phyloP scores from a whole-genome alignment of 352 stramenopile genomes.

The Phytophthora sansomeana region DNA sequence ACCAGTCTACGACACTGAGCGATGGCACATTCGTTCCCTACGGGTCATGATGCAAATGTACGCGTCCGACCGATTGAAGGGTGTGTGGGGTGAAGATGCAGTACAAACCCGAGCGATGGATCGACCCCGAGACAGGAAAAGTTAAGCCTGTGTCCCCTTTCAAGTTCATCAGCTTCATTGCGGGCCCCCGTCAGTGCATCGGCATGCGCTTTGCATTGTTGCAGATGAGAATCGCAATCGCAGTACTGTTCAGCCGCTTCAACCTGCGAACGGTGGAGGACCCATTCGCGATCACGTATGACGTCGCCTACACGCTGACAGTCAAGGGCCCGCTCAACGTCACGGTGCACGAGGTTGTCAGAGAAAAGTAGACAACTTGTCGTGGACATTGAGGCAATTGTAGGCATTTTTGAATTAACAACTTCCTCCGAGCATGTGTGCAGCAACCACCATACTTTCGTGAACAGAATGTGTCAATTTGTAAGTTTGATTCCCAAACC shows the following conservation, averaged over 20 bases:
- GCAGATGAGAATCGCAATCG: slow-evolving; percentile 48
- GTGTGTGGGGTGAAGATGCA: slow-evolving; percentile 62
- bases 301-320: slow-evolving; percentile 38
- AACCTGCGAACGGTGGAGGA: slow-evolving; percentile 22
- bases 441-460: too few species aligned
- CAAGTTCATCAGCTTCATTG: slow-evolving; percentile 58
- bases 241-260: slow-evolving; percentile 39
- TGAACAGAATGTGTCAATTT: too few species aligned
- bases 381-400: too few species aligned
- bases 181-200: slow-evolving; percentile 61
- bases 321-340: slow-evolving; percentile 46
- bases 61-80: slow-evolving; percentile 42
- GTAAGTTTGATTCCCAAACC: too few species aligned
- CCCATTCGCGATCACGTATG: slow-evolving; percentile 25
- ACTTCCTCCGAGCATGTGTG: too few species aligned
- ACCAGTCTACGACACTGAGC: slow-evolving; percentile 51
- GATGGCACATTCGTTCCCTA: slow-evolving; percentile 60
- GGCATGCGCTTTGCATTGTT: slow-evolving; percentile 52
- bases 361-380: neutral
- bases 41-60: slow-evolving; percentile 63
- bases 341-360: slow-evolving; percentile 14
- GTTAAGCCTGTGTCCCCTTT: slow-evolving; percentile 48
- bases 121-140: slow-evolving; percentile 48
- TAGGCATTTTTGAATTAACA: too few species aligned
- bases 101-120: slow-evolving; percentile 55